phyloP scores from a whole-genome alignment of 768 basidiomycete species.

The Multifurca ochricompacta region DNA sequence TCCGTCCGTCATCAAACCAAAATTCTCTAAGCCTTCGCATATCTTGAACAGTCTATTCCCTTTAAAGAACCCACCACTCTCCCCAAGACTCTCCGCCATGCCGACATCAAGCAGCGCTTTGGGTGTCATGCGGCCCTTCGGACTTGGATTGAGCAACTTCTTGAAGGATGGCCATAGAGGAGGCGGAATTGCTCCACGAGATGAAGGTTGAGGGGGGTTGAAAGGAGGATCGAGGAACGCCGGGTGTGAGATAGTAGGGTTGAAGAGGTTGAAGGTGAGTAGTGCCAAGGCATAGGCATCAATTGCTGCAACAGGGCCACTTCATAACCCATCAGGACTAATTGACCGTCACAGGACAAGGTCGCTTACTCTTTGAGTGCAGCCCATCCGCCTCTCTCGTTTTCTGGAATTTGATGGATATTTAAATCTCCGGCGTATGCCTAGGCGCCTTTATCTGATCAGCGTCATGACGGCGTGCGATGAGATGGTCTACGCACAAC shows the following conservation, averaged over 20 bases:
- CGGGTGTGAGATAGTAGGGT: constrained; percentile 58
- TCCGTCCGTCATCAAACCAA: constrained; percentile 68
- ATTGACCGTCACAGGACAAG: constrained; percentile 25
- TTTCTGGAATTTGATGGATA: constrained; percentile 70
- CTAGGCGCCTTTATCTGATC: constrained; percentile 33
- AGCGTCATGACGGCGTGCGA: constrained; percentile 1
- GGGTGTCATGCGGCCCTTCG: constrained; percentile 67
- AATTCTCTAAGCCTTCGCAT: constrained; percentile 78
- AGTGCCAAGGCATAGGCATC: constrained; percentile 89
- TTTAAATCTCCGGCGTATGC: constrained; percentile 59
- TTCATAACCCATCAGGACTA: constrained; percentile 34
- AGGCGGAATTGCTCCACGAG: constrained; percentile 68
- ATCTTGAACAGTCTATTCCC: constrained; percentile 78
- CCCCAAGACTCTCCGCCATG: constrained; percentile 54
- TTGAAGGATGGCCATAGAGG: constrained; percentile 76
- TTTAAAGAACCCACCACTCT: constrained; percentile 69
- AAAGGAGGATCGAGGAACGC: constrained; percentile 70
- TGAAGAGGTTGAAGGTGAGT: constrained; percentile 81
- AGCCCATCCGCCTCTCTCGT: constrained; percentile 82
- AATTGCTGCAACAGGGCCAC: constrained; percentile 49
- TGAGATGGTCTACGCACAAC: constrained; percentile 52
- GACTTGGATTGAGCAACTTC: constrained; percentile 82
- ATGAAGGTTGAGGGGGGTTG: constrained; percentile 67
- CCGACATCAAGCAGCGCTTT: constrained; percentile 74
- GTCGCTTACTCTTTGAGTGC: constrained; percentile 67